Percentiles rank a stretch among this genome's conserved stretches.
These are phyloP conservation scores for Lactarius indigo DNA, from an alignment of 768 basidiomycete species.

Conservation along the genomic window DNA sequence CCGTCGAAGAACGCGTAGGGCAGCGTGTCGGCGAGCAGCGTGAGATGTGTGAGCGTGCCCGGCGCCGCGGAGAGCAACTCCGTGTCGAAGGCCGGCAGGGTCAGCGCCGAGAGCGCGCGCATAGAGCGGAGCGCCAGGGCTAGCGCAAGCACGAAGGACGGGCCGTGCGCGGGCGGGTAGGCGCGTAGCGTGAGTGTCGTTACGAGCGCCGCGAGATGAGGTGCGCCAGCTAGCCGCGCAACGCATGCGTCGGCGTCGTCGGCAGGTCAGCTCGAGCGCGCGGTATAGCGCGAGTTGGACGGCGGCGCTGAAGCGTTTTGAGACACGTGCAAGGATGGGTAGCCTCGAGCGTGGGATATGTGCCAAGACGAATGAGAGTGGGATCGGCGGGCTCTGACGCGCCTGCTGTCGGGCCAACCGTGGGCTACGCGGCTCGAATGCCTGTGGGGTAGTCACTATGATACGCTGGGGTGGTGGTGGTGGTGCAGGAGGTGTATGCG, in stretches of 20 bases:
- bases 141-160: slow-evolving; percentile 26
- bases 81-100: slow-evolving; percentile 29
- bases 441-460: neutral
- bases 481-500: neutral
- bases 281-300: slow-evolving; percentile 30
- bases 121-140: slow-evolving; percentile 35
- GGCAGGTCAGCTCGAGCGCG: slow-evolving; percentile 27
- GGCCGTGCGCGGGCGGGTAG: slow-evolving; percentile 17
- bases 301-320: slow-evolving; percentile 27
- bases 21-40: slow-evolving; percentile 28
- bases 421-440: neutral
- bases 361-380: slow-evolving; percentile 25
- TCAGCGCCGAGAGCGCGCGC: slow-evolving; percentile 30
- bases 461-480: neutral
- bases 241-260: slow-evolving; percentile 27
- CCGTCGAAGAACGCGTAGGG: slow-evolving; percentile 27
- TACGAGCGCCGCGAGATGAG: slow-evolving; percentile 31
- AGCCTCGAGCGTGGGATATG: slow-evolving; percentile 25
- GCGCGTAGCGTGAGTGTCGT: slow-evolving; percentile 26
- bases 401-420: slow-evolving; percentile 6
- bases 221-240: slow-evolving; percentile 26
- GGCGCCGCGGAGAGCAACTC: slow-evolving; percentile 29
- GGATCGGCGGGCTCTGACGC: slow-evolving; percentile 15
- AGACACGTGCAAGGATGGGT: slow-evolving; percentile 29
- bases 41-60: slow-evolving; percentile 27